A percentile compares a stretch with the other conserved stretches of the same genome.
phyloP scores from a whole-genome alignment of 1,139 yeast genomes.

The Geotrichum aggregatum region DNA sequence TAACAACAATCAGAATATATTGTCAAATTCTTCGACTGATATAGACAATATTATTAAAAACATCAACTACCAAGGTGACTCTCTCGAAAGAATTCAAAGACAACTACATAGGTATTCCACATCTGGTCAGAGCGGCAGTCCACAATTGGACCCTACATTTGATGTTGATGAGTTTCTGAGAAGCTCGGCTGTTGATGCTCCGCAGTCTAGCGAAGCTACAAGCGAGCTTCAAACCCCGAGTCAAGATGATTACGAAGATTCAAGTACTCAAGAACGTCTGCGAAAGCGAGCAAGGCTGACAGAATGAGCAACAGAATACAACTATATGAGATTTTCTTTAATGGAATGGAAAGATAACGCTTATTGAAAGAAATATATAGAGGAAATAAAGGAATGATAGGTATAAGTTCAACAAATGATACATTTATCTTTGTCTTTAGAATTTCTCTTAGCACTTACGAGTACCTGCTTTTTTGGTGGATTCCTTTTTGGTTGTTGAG shows the following conservation, averaged over 20 bases:
- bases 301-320: neutral
- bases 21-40: conserved; percentile 24
- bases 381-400: too few species aligned
- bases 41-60: conserved; percentile 17
- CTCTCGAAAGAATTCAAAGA: conserved; percentile 38
- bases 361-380: neutral
- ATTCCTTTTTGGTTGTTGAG: conserved; percentile 10
- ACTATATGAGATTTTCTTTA: neutral
- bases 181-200: too few species aligned
- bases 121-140: neutral
- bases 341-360: neutral
- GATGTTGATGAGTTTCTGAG: conserved; percentile 8
- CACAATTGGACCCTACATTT: neutral
- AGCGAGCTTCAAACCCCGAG: too few species aligned
- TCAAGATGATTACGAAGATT: neutral
- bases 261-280: neutral
- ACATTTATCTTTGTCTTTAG: conserved; percentile 4
- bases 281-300: neutral
- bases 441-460: too few species aligned
- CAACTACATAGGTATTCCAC: conserved; percentile 33
- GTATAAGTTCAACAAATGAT: conserved; percentile 3
- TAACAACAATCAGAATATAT: conserved; percentile 9
- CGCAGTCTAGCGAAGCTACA: too few species aligned
- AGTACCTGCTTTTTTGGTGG: conserved; percentile 17
- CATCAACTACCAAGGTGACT: conserved; percentile 34